These are phyloP conservation scores for Hygrophorus pudorinus DNA, from an alignment of 768 basidiomycete species.

Conservation along the genomic window DNA sequence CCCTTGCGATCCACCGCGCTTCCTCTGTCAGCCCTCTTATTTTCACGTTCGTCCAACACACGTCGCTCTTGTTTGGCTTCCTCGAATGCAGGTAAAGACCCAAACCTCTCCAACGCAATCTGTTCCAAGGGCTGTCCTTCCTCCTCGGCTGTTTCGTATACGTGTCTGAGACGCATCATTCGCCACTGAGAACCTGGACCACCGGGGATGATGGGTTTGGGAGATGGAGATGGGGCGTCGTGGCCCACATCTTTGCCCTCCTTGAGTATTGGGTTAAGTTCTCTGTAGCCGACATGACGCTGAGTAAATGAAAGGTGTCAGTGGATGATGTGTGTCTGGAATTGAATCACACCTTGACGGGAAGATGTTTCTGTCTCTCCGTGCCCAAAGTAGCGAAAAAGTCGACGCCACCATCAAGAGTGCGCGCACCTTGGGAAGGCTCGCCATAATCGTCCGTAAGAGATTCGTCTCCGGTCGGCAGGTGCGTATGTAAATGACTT, in stretches of 20 bases:
- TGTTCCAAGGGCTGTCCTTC: constrained; percentile 64
- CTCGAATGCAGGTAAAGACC: constrained; percentile 73
- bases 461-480: constrained; percentile 31
- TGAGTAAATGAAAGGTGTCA: constrained; percentile 17
- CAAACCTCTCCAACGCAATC: constrained; percentile 84
- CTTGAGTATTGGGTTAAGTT: constrained; percentile 51
- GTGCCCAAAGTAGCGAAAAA: constrained; percentile 87
- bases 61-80: constrained; percentile 83
- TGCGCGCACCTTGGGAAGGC: constrained; percentile 31
- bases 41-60: constrained; percentile 75
- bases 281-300: constrained; percentile 50
- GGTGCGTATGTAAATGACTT: constrained; percentile 15
- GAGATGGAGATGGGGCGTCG: constrained; percentile 29
- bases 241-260: constrained; percentile 27
- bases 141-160: constrained; percentile 86
- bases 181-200: constrained; percentile 94
- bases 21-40: constrained; percentile 33
- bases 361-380: constrained; percentile 58
- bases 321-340: background rate
- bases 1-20: constrained; percentile 22
- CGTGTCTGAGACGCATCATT: constrained; percentile 90
- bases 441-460: constrained; percentile 63
- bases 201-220: constrained; percentile 58
- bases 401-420: constrained; percentile 47
- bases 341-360: constrained; percentile 27